Conservation (phyloP, 2,329 filamentous ascomycete species). For the Penicillium sp. region DNA sequence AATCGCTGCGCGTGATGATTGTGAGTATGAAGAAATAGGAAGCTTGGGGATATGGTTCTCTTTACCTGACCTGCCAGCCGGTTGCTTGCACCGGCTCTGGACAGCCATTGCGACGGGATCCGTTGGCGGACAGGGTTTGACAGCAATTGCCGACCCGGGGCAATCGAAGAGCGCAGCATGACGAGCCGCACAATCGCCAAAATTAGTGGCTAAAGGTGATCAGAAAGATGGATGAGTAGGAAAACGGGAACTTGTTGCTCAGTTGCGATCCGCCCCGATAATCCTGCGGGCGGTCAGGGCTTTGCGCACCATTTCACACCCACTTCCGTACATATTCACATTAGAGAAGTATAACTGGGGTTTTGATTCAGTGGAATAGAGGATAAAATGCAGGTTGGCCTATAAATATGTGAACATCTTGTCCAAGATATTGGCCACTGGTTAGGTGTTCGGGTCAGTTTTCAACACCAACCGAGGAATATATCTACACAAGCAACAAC, state of each 20-base stretch:
- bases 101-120: conserved; percentile 44
- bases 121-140: conserved; percentile 38
- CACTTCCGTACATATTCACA: not conserved
- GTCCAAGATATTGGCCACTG: not conserved
- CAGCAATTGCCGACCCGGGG: conserved; percentile 46
- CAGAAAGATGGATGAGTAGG: conserved; percentile 28
- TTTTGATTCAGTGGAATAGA: not conserved
- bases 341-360: conserved; percentile 1
- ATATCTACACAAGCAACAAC: not conserved
- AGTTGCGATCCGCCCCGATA: conserved; percentile 40
- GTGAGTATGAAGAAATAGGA: conserved; percentile 23
- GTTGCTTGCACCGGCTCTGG: conserved; percentile 37
- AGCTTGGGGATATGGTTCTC: conserved; percentile 16
- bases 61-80: conserved; percentile 43
- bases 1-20: conserved; percentile 41
- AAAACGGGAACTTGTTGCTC: conserved; percentile 35
- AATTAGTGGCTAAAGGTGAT: conserved; percentile 24
- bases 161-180: conserved; percentile 57
- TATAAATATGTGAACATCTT: not conserved
- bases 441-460: not conserved
- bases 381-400: not conserved
- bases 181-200: conserved; percentile 45
- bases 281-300: conserved; percentile 31
- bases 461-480: not conserved
- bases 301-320: conserved; percentile 7